Percentiles rank a stretch among this genome's conserved stretches.
These are phyloP conservation scores for Serpula lacrymans DNA, from an alignment of 768 basidiomycete species.

Conservation along the genomic window DNA sequence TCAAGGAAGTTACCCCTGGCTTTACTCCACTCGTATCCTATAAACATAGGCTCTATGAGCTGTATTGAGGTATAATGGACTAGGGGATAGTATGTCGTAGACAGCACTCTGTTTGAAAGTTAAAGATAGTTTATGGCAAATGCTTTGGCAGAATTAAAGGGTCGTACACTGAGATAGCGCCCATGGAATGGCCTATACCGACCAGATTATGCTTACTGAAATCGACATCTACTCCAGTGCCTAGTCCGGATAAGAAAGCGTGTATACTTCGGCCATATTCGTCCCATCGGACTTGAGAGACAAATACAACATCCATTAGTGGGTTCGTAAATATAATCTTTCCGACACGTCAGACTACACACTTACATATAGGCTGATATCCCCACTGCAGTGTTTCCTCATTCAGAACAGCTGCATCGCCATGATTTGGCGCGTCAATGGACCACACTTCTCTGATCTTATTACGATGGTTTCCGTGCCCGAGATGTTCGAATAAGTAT, in stretches of 20 bases:
- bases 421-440: constrained; percentile 54
- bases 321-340: not conserved
- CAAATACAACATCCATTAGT: not conserved
- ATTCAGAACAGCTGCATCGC: constrained; percentile 49
- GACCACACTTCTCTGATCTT: constrained; percentile 49
- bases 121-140: not conserved
- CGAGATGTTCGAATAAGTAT: constrained; percentile 14
- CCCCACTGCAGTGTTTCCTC: constrained; percentile 38
- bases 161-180: constrained; percentile 42
- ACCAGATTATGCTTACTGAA: constrained; percentile 45
- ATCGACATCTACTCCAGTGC: constrained; percentile 47
- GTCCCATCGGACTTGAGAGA: constrained; percentile 47
- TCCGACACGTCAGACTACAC: not conserved
- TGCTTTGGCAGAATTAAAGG: not conserved
- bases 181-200: constrained; percentile 57
- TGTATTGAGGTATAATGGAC: constrained; percentile 38
- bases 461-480: constrained; percentile 12
- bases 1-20: constrained; percentile 20
- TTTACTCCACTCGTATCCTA: constrained; percentile 11
- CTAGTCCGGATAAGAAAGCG: constrained; percentile 44
- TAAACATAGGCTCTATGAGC: constrained; percentile 46
- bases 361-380: constrained; percentile 42
- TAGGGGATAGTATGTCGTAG: constrained; percentile 38
- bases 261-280: constrained; percentile 50
- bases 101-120: constrained; percentile 30